Base-by-base conservation (phyloP, 2,329 filamentous ascomycete species). In the Teratosphaeria gauchensis region DNA sequence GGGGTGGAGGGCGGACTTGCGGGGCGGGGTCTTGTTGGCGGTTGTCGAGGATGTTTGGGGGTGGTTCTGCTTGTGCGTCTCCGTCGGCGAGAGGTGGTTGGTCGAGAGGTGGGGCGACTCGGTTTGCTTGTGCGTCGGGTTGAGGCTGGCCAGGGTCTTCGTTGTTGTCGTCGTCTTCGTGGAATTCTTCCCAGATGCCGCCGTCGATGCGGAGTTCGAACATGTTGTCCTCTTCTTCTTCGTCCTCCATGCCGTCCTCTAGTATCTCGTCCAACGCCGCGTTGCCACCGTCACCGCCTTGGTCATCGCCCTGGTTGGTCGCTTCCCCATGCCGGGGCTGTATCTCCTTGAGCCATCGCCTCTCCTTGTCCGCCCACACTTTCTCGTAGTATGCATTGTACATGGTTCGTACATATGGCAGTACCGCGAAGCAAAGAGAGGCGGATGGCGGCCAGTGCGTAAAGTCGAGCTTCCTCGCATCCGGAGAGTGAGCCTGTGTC, bases 391-490 rank as follows among this genome's bases (percentile, higher is more conserved):
- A 76, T 32, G 78, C 75, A 58, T 84, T 83, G 72, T 90, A 90
- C 24, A 81, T 76, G 33, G 79, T 79, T 56, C 85, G 82, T 2
- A 88, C 66, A 63, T 88, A 88, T 0, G 87, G 87, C 3, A 90
- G 72, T 4, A 83, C 77, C 1, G 85, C 83, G 63, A 89, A 83
- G 2, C 84, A 82, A 64, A 88, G 81, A 30, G 83, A 81, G 14
- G 86, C 82, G 53, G 80, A 83, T 1, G 86, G 86, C 2, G 87
- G 85, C 84, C 84, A 87, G 52, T 82, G 72, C n/a, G 77, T 76
- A 53, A 84, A 72, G 61, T 85, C 79, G 12, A 42, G 35, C 4
- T 82, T 70, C 53, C 74, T 61, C 14, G 77, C 73, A 46, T 70
- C 67, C 0, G 71, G 66, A 6, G 65, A 75, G 62, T 78, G 77